phyloP scores from a whole-genome alignment of 202 grass and related monocot genomes.

The Cymbopogon flexuosus region DNA sequence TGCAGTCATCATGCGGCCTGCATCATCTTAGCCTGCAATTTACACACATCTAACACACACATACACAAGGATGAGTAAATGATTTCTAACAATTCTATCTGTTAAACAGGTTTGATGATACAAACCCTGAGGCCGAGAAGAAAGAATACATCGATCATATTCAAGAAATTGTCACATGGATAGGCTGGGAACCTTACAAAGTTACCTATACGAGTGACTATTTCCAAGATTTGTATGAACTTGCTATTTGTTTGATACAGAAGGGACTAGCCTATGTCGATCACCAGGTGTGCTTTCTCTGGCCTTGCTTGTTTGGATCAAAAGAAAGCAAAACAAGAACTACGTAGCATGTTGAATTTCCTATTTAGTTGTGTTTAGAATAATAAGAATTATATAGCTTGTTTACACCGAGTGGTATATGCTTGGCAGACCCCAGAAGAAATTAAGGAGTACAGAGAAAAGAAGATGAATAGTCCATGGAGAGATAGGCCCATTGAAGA shows the following conservation, averaged over 20 bases:
- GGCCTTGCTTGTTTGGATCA: background rate
- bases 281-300: slow-evolving; percentile 62
- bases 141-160: slow-evolving; percentile 90
- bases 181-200: slow-evolving; percentile 87
- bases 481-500: slow-evolving; percentile 71
- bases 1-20: background rate
- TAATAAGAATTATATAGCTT: background rate
- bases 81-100: background rate
- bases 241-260: slow-evolving; percentile 68
- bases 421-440: slow-evolving; percentile 51
- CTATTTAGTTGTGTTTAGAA: background rate
- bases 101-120: slow-evolving; percentile 84
- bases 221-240: slow-evolving; percentile 81
- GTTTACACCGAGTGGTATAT: slow-evolving; percentile 25
- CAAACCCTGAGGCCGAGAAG: slow-evolving; percentile 94
- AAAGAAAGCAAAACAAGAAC: background rate
- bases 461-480: slow-evolving; percentile 78
- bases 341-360: too few species aligned
- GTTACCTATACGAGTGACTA: slow-evolving; percentile 83
- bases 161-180: slow-evolving; percentile 77
- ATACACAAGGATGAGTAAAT: background rate
- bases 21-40: background rate
- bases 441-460: slow-evolving; percentile 84
- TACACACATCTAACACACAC: background rate
- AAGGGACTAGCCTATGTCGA: slow-evolving; percentile 84